These are phyloP conservation scores for Plectranthus barbatus DNA, from an alignment of 257 asterid genomes.

Conservation along the genomic window DNA sequence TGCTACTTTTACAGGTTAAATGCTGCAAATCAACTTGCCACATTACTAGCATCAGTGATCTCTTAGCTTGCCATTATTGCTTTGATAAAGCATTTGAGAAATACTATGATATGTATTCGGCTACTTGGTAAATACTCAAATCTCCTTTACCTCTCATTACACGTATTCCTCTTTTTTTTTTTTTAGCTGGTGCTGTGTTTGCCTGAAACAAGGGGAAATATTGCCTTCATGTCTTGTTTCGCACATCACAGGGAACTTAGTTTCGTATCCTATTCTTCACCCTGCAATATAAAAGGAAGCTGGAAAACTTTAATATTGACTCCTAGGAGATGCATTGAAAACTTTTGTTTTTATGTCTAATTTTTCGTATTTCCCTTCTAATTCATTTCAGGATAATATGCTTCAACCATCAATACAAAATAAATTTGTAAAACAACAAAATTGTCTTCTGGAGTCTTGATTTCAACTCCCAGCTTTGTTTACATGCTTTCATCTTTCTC, in stretches of 20 bases:
- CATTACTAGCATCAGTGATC: constrained; percentile 60
- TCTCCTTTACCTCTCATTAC: neutral
- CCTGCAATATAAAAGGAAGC: neutral
- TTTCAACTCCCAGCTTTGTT: neutral
- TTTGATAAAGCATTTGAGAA: constrained; percentile 75
- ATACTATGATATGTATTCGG: constrained; percentile 76
- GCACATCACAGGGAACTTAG: neutral
- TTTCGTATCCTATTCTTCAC: neutral
- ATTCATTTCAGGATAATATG: neutral
- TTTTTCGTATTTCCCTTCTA: neutral
- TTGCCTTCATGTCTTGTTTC: neutral
- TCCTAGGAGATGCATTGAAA: neutral
- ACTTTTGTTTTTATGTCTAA: neutral
- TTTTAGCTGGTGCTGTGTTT: neutral
- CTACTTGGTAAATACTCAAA: constrained; percentile 58
- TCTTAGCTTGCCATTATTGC: constrained; percentile 73
- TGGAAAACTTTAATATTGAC: neutral
- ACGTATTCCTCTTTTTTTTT: neutral
- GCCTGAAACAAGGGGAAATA: neutral
- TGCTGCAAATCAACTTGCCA: constrained; percentile 79
- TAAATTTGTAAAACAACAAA: neutral
- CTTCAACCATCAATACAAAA: neutral
- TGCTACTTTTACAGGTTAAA: constrained; percentile 46
- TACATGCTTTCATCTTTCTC: neutral
- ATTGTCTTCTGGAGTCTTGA: neutral